phyloP scores from a whole-genome alignment of 2,329 filamentous ascomycete species.

The Trichoderma harzianum region DNA sequence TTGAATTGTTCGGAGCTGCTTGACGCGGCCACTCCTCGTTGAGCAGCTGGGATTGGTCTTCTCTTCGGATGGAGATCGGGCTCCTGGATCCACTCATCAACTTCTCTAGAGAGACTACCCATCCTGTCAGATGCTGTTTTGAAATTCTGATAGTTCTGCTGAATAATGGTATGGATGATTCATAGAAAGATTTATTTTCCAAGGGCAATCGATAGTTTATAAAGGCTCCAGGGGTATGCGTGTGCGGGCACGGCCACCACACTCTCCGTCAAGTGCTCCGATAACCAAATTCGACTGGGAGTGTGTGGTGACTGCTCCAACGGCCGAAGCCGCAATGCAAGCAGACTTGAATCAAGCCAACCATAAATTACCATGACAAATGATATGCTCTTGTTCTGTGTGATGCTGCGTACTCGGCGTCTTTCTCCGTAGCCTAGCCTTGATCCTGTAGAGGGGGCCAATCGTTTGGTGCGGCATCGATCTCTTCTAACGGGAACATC shows the following conservation, averaged over 20 bases:
- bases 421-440: neutral
- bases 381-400: neutral
- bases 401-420: neutral
- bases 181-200: neutral
- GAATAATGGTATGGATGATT: neutral
- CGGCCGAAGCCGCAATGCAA: neutral
- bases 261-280: neutral
- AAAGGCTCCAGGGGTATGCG: neutral
- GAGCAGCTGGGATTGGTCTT: neutral
- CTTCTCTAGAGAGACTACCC: neutral
- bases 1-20: conserved; percentile 9
- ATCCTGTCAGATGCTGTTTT: neutral
- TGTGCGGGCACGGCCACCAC: too few relatives aligned
- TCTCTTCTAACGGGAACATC: neutral
- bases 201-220: neutral
- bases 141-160: too few relatives aligned
- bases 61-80: conserved; percentile 5
- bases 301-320: neutral
- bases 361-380: neutral
- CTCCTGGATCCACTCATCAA: neutral
- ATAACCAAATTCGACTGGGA: neutral
- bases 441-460: neutral
- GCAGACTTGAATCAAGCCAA: neutral
- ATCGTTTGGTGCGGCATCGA: neutral
- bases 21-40: neutral